Conservation (phyloP, 345 rosid genomes). For the Iberis pinnata region DNA sequence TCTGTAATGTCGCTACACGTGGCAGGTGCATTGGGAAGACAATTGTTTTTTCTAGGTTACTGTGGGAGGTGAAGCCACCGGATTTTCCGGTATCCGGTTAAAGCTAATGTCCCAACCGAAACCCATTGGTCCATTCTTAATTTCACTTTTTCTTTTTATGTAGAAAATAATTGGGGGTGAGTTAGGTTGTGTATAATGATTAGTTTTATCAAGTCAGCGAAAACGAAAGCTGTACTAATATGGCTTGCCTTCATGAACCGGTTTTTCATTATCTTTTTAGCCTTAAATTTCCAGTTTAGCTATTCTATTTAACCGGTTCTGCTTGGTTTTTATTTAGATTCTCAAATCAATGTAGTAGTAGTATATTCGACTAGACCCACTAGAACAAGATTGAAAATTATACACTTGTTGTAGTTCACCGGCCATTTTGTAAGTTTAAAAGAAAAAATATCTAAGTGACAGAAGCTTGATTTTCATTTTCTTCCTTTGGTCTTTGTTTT, state of each 20-base stretch:
- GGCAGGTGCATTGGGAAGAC: constrained; percentile 29
- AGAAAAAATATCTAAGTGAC: no score
- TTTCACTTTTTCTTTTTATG: not conserved
- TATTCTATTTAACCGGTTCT: not conserved
- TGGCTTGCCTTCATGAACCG: constrained; percentile 34
- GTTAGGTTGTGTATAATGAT: constrained; percentile 49
- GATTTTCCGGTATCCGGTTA: constrained; percentile 32
- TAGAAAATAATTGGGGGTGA: constrained; percentile 25
- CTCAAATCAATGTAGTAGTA: not conserved
- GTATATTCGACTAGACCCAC: no score
- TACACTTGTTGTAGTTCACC: no score
- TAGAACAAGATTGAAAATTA: no score
- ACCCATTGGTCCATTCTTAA: constrained; percentile 21
- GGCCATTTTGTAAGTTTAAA: no score
- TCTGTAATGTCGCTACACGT: constrained; percentile 25
- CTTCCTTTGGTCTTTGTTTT: no score
- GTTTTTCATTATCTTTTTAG: not conserved
- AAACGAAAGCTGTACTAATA: constrained; percentile 33
- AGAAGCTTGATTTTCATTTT: no score
- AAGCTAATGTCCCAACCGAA: constrained; percentile 25
- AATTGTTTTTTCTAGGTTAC: constrained; percentile 29
- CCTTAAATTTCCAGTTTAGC: not conserved
- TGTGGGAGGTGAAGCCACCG: constrained; percentile 33
- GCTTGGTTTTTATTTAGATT: no score
- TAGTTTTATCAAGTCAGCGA: constrained; percentile 44